A percentile compares a stretch with the other conserved stretches of the same genome.
Evolutionary conservation across 495 filamentous ascomycete genomes (phyloP).

Genomic region (Hypoxylon intermedium): DNA sequence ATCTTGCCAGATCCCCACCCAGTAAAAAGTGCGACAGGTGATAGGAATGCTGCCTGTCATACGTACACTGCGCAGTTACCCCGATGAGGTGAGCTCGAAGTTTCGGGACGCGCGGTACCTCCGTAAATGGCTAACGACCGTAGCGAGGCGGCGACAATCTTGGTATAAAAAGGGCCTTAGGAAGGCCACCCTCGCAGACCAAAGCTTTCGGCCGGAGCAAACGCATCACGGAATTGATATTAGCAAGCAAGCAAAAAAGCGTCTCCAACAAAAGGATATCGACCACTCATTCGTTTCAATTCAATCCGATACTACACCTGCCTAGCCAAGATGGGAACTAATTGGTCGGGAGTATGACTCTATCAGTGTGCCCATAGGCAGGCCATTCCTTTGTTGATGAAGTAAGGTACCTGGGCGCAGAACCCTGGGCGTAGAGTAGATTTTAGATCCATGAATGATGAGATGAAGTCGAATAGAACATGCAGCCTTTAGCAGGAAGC

Average conservation of each 20-base stretch:
- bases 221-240: conserved; percentile 26
- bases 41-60: conserved; percentile 41
- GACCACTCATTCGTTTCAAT: conserved; percentile 11
- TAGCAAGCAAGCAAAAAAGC: conserved; percentile 22
- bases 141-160: conserved; percentile 21
- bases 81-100: conserved; percentile 39
- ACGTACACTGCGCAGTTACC: conserved; percentile 32
- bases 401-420: conserved; percentile 6
- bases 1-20: conserved; percentile 37
- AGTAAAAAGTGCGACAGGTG: conserved; percentile 37
- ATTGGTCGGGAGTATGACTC: neutral
- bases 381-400: conserved; percentile 22
- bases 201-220: conserved; percentile 18
- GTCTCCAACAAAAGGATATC: conserved; percentile 11
- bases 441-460: conserved; percentile 42
- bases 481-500: conserved; percentile 44
- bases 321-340: conserved; percentile 9
- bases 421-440: conserved; percentile 15
- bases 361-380: neutral
- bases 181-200: neutral
- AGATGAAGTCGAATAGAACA: conserved; percentile 48
- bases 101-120: conserved; percentile 34
- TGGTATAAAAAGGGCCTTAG: conserved; percentile 12
- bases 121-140: conserved; percentile 18
- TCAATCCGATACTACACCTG: neutral